phyloP scores from a whole-genome alignment of 2,329 filamentous ascomycete genomes.

The Fusarium sp. region DNA sequence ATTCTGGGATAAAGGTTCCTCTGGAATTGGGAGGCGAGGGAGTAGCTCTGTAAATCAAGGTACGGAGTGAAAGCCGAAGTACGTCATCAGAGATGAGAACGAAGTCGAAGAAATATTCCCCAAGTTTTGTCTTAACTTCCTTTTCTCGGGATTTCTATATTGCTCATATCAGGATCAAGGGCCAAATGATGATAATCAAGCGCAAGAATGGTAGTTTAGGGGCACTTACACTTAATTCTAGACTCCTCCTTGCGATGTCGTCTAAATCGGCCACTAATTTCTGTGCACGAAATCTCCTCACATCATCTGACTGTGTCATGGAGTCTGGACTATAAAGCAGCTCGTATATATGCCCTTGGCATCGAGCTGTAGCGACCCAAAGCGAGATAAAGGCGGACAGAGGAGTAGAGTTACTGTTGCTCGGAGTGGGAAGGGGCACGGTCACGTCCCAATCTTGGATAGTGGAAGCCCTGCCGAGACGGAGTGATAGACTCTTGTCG shows the following conservation, averaged over 20 bases:
- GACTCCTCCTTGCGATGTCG: conserved; percentile 42
- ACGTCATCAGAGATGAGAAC: conserved; percentile 58
- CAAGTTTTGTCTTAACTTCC: conserved; percentile 41
- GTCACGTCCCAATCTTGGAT: conserved; percentile 71
- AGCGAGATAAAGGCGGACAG: conserved; percentile 55
- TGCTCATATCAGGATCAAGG: conserved; percentile 5
- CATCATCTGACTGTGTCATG: conserved; percentile 51
- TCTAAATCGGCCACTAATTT: conserved; percentile 50
- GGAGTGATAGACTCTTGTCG: conserved; percentile 67
- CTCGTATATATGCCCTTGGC: conserved; percentile 69
- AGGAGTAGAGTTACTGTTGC: conserved; percentile 47
- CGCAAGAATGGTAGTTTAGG: too few species aligned
- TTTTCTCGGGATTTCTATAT: conserved; percentile 39
- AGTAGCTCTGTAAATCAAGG: conserved; percentile 59
- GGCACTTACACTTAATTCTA: conserved; percentile 34
- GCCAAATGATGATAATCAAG: not conserved
- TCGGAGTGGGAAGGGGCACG: conserved; percentile 51
- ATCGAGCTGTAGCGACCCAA: conserved; percentile 65
- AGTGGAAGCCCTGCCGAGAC: conserved; percentile 64
- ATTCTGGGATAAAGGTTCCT: conserved; percentile 57
- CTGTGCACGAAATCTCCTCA: conserved; percentile 52
- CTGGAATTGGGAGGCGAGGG: conserved; percentile 48
- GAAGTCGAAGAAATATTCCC: conserved; percentile 52
- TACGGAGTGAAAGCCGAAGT: conserved; percentile 56
- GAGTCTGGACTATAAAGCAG: conserved; percentile 63